Base-by-base conservation (phyloP, 2,329 filamentous ascomycete species). In the Alternaria ventricosa region DNA sequence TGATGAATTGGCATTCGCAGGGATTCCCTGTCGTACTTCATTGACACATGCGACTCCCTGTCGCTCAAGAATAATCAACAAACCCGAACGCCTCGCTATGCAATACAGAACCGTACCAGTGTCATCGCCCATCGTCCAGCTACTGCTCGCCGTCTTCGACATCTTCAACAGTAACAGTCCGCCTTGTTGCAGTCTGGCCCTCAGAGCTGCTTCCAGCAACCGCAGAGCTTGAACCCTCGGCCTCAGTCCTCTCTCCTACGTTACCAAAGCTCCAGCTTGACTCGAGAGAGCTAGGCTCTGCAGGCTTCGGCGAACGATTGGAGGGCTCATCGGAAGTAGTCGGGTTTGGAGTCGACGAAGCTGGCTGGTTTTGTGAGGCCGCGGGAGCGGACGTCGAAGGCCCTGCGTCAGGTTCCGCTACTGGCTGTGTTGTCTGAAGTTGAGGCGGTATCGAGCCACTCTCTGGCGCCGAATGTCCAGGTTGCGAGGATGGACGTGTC, bases 241-340 rank as follows among this genome's bases (percentile, higher is more conserved):
- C 67, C 47, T 77, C 75, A 20, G 64, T 74, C 41, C 66, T 66
- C 55, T 71, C 72, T 12, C 62, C 67, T 22, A 71, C 60, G 43
- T 78, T 76, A 10, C 71, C 75, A 61, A 80, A 80, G 57, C 75
- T 78, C 78, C 77, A 79, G 49, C 78, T 79, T 20, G 78, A 80
- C 41, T 72, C 76, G 4, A 79, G 68, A 4, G 72, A 76, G 53
- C 68, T 76, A 15, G 74, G 70, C 51, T 77, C 76, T 13, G 64
- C 71, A 49, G 64, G 30, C 51, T 74, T 76, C 9, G 73, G 69
- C 6, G 75, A 71, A 18, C 70, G 58, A 36, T 30, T 63, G 41
- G 64, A 53, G n/a, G 55, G 44, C 30, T 65, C 51, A 23, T 18
- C 61, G 50, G 65, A 15, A 41, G 60, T 47, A 33, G 60, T 51